phyloP scores from a whole-genome alignment of 805 yeast genomes.

The Pichia thaimueangensis region DNA sequence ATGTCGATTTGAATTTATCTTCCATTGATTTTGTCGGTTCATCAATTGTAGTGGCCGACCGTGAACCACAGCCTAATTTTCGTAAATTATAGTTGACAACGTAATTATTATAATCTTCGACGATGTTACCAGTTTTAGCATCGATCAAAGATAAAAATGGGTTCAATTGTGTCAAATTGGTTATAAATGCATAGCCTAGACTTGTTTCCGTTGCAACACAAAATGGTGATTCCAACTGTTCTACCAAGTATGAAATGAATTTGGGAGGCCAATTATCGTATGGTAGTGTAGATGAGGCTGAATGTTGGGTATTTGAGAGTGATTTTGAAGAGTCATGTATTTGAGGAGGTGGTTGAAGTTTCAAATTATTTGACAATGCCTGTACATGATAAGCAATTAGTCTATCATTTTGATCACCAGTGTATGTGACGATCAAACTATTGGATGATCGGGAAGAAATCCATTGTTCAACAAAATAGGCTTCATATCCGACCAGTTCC shows the following conservation, averaged over 20 bases:
- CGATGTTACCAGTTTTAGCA: slow-evolving; percentile 51
- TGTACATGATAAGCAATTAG: slow-evolving; percentile 46
- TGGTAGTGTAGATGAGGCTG: too few relatives aligned
- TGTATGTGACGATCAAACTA: slow-evolving; percentile 69
- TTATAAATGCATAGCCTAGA: slow-evolving; percentile 62
- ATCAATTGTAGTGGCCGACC: slow-evolving; percentile 69
- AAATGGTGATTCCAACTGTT: slow-evolving; percentile 51
- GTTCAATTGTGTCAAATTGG: slow-evolving; percentile 77
- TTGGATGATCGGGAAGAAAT: slow-evolving; percentile 62
- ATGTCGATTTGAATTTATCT: slow-evolving; percentile 75
- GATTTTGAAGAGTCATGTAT: slow-evolving; percentile 2
- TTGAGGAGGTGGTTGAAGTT: neutral
- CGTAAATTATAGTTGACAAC: slow-evolving; percentile 71
- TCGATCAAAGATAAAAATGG: slow-evolving; percentile 59
- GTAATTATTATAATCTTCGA: slow-evolving; percentile 45
- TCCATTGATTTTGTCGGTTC: slow-evolving; percentile 70
- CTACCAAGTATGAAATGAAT: slow-evolving; percentile 58
- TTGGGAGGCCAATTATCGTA: slow-evolving; percentile 37
- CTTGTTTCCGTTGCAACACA: slow-evolving; percentile 62
- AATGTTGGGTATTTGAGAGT: neutral
- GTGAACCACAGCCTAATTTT: slow-evolving; percentile 75
- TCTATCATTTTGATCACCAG: slow-evolving; percentile 70
- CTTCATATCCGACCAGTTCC: slow-evolving; percentile 60
- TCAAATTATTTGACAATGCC: neutral
- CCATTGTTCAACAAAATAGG: slow-evolving; percentile 95